A percentile compares a stretch with the other conserved stretches of the same genome.
Evolutionary conservation across 2,329 filamentous ascomycete genomes (phyloP).

Genomic region (Fusarium bulbicola): DNA sequence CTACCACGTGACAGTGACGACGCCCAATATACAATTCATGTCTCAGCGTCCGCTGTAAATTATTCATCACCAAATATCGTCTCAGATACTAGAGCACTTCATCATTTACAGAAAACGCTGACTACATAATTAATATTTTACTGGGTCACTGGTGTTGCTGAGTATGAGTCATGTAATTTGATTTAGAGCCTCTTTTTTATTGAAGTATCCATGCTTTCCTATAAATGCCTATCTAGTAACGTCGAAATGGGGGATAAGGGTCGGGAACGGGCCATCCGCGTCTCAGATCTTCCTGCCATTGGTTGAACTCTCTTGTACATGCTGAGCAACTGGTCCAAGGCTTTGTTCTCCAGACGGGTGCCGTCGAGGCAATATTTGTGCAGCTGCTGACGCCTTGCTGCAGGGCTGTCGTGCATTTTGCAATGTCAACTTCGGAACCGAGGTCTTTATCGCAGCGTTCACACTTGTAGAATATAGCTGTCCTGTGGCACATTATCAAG

Average conservation of each 20-base stretch:
- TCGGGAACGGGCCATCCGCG: neutral
- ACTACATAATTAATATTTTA: no score
- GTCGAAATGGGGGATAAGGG: neutral
- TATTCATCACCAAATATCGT: no score
- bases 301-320: neutral
- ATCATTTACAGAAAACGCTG: no score
- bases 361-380: fast-evolving
- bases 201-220: fast-evolving
- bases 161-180: fast-evolving
- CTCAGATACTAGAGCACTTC: no score
- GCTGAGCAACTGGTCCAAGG: neutral
- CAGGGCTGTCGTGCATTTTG: neutral
- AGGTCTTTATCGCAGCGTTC: neutral
- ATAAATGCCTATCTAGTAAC: neutral
- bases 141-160: fast-evolving
- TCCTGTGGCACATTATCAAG: neutral
- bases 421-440: neutral
- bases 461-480: neutral
- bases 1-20: neutral
- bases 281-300: neutral
- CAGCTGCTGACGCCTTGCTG: neutral
- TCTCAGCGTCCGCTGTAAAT: no score
- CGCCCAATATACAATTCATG: fast-evolving
- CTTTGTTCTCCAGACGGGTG: neutral
- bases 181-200: neutral